Base-by-base conservation (phyloP, 768 basidiomycete species). In the Nidularia sp. region DNA sequence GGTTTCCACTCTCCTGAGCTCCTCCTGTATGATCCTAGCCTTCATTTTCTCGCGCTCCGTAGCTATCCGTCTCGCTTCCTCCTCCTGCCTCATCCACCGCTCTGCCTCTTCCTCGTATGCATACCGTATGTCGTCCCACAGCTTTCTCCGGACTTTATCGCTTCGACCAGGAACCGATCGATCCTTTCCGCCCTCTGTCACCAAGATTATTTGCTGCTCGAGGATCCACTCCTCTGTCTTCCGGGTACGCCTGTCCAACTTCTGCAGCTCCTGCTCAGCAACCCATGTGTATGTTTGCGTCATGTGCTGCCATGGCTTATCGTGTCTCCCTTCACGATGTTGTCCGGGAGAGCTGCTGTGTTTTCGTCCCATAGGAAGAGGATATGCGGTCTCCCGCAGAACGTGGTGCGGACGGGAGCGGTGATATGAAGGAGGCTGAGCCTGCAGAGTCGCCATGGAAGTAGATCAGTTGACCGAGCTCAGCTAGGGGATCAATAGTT, bases 191-290 rank as follows among this genome's bases (percentile, higher is more conserved):
- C 45, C 45, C 36, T 68, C 66, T 31, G 54, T 45, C 7, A 60
- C 55, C 39, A 71, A 59, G 53, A 77, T 68, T 46, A 74, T 62
- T 64, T 82, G 84, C 59, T 84, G 82, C 57, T 83, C 75, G 45
- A 75, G 65, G 47, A 88, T 80, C 87, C 88, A 88, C 50, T 78
- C 75, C 49, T 85, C 80, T 33, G 81, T 83, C 58, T 75, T 80
- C 60, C 71, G 72, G 55, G 70, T 74, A 54, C 73, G 70, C 52
- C 70, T 73, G 44, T 70, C 70, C 51, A 71, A 68, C 44, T 70
- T 70, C 52, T 70, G 62, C 42, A 69, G 66, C 56, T 80, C 78
- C 63, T 85, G 81, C 53, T 84, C 78, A 47, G 74, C 71, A 5
- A 78, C 78, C 74, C 77, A 82, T 5, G 72, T 62, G 55, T 73